Conservation (phyloP, 2,329 filamentous ascomycete species). For the Calonectria fujianensis region DNA sequence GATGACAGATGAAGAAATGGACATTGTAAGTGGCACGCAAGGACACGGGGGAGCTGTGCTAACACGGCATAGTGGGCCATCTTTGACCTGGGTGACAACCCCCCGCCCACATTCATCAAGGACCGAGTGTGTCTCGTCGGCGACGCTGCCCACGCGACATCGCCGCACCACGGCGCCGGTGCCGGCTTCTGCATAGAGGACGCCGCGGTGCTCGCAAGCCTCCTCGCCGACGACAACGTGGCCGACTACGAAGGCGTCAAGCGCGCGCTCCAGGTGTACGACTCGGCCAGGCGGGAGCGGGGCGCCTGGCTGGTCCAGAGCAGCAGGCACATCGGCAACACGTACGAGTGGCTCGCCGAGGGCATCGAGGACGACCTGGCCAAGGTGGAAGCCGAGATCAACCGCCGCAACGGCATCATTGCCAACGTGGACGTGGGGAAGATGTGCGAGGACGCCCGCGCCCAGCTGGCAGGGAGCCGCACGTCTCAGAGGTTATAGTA, state of each 20-base stretch:
- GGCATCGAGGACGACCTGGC: constrained; percentile 27
- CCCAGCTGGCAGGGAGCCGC: constrained; percentile 15
- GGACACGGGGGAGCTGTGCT: neutral
- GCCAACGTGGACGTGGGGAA: constrained; percentile 33
- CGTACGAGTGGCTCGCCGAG: constrained; percentile 36
- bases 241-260: neutral
- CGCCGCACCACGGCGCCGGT: constrained; percentile 38
- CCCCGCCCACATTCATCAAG: constrained; percentile 29
- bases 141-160: constrained; percentile 39
- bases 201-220: constrained; percentile 31
- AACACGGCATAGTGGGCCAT: constrained; percentile 33
- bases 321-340: constrained; percentile 35
- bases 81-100: constrained; percentile 38
- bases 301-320: constrained; percentile 33
- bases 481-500: neutral
- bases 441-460: constrained; percentile 31
- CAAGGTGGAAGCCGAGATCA: constrained; percentile 37
- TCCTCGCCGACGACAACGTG: constrained; percentile 19
- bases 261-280: constrained; percentile 31
- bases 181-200: constrained; percentile 39
- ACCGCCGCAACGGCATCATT: constrained; percentile 34
- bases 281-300: constrained; percentile 25
- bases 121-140: constrained; percentile 32
- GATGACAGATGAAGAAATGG: constrained; percentile 54
- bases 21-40: constrained; percentile 41